A percentile compares a stretch with the other conserved stretches of the same genome.
Evolutionary conservation across 805 yeast genomes (phyloP).

Genomic region (Candida boidinii): DNA sequence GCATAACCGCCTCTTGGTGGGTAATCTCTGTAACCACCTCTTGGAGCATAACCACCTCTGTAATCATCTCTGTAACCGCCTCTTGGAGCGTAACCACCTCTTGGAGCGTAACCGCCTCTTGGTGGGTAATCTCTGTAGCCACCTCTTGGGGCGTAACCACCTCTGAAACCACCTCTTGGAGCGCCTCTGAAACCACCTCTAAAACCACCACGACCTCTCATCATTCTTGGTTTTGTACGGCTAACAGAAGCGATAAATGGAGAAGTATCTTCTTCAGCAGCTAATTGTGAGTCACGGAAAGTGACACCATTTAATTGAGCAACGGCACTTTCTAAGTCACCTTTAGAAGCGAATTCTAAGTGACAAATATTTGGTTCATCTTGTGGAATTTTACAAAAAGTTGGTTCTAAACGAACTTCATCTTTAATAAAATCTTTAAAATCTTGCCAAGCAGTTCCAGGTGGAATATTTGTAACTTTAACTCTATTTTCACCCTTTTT

Average conservation of each 20-base stretch:
- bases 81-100: conserved; percentile 22
- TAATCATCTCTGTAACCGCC: conserved; percentile 18
- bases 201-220: conserved; percentile 31
- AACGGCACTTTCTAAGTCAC: conserved; percentile 68
- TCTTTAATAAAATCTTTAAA: conserved; percentile 85
- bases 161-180: conserved; percentile 25
- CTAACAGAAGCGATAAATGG: conserved; percentile 43
- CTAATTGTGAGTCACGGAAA: conserved; percentile 52
- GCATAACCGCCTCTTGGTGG: conserved; percentile 27
- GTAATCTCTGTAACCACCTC: conserved; percentile 20
- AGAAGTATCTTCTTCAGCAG: conserved; percentile 72
- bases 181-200: conserved; percentile 42
- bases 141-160: conserved; percentile 21
- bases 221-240: conserved; percentile 35
- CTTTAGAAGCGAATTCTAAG: conserved; percentile 55
- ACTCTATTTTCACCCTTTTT: conserved; percentile 71
- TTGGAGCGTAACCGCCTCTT: conserved; percentile 30
- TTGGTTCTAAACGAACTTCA: conserved; percentile 54
- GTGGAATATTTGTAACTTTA: conserved; percentile 61
- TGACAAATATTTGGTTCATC: conserved; percentile 37
- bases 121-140: conserved; percentile 25
- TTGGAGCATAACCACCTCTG: conserved; percentile 23
- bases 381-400: conserved; percentile 47
- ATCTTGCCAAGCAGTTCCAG: conserved; percentile 79
- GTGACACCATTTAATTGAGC: conserved; percentile 64